Base-by-base conservation (phyloP, 768 basidiomycete species). In the Hericium alpestre region DNA sequence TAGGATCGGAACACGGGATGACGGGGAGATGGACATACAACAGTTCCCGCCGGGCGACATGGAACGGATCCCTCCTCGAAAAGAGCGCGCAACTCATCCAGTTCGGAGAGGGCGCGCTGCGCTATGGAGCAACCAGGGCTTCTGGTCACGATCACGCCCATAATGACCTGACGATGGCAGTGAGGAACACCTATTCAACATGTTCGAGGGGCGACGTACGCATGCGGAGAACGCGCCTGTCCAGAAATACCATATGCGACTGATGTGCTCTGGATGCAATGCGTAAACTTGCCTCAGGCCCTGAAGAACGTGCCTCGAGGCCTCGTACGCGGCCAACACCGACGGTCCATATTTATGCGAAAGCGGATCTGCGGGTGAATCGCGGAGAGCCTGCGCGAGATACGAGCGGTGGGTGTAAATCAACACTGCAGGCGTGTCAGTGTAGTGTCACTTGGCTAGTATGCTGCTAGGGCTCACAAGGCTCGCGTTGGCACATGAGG, bases 161-260 rank as follows among this genome's bases (percentile, higher is more conserved):
- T 68, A 11, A 78, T 67, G 38, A 79, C 70, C 78, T 79, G 1
- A 38, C 16, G 8, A n/a, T 51, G 10, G 55, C 7, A 7, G 6
- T 18, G 20, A 32, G 32, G 9, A 32, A 32, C 8, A 6, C 32
- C 9, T 32, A 8, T 32, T 32, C 12, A 27, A n/a, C 49, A 16
- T 13, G 23, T 4, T 20, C 38, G 22, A 37, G 49, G 5, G 41
- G 47, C 51, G 13, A 72, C 75, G 51, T 61, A 80, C 79, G 55
- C 77, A 77, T 16, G 79, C 70, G 2, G 77, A 76, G 58, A 77
- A 79, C 48, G 76, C 64, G 1, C 69, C 69, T 0, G 77, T 75
- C 79, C 80, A 81, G 64, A 79, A 79, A 61, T 72, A 78, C 77
- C 79, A 80, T 9, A 69, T 64, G 40, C 66, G 62, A 23, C 71